Base-by-base conservation (phyloP, 108 stramenopile species). In the Fistulifera pelliculosa region DNA sequence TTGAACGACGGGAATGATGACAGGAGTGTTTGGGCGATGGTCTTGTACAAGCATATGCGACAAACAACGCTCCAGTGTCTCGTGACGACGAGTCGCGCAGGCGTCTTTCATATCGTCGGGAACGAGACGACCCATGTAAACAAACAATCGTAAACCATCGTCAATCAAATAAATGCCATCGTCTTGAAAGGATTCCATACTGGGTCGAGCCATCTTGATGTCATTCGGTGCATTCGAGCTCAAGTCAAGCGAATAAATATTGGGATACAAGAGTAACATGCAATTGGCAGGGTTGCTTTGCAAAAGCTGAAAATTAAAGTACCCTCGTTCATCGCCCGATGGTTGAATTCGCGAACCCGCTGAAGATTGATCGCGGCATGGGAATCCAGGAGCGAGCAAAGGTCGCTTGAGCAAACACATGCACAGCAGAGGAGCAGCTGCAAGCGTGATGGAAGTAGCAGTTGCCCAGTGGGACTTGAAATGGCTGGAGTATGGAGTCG, bases 361-460 rank as follows among this genome's bases (percentile, higher is more conserved):
- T 13, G 52, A 27, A 28, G 1, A 26, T 27, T 11, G 41, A 22
- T 28, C 12, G 14, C 61, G 56, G 41, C 51, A 27, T 2, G 68
- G 52, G 11, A 75, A 27, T 47, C 76, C 61, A 6, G 74, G 74
- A 1, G 81, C 67, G 40, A 89, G 68, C 58, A 89, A 56, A 27
- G 74, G 62, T 51, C 76, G 78, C 51, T 89, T 89, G 31, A 75
- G 22, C 24, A 85, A 50, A 54, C 76, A 61, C 60, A 95, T 71
- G 61, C 80, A 76, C 60, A 85, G 88, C 18, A 95, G 56, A 17
- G 97, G 25, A 94, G 77, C 41, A 92, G 64, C 60, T 90, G 73
- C 41, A 96, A 69, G 16, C 81, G 63, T 62, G 91, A 91, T 15
- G 97, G 95, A 13, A 96, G 79, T 25, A 94, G 68, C 27, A 98